A percentile compares a stretch with the other conserved stretches of the same genome.
Evolutionary conservation across 257 asterid genomes (phyloP).

Genomic region (Petunia secreta): DNA sequence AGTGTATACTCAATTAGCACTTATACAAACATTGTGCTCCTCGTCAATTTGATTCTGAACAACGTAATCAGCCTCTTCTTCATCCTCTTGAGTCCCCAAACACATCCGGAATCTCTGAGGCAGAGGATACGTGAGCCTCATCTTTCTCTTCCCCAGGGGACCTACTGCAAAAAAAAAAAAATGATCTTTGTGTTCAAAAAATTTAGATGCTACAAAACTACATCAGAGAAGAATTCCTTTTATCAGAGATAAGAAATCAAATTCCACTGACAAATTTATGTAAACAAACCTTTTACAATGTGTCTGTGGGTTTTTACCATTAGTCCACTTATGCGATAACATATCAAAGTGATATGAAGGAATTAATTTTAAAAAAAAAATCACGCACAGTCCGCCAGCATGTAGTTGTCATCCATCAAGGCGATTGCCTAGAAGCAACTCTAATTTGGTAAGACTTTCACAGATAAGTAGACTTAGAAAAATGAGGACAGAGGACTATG

Average conservation of each 20-base stretch:
- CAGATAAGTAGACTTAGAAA: not conserved
- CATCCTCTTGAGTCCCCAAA: constrained; percentile 89
- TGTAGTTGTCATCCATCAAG: not conserved
- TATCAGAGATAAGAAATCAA: not conserved
- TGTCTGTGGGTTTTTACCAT: not conserved
- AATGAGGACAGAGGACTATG: no score
- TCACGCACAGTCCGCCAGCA: not conserved
- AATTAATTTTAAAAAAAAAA: not conserved
- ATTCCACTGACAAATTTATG: constrained; percentile 8
- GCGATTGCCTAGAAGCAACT: not conserved
- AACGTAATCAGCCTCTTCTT: constrained; percentile 61
- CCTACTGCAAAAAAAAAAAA: constrained; percentile 45
- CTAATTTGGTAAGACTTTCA: not conserved
- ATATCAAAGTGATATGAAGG: constrained; percentile 7
- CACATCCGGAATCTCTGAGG: constrained; percentile 89
- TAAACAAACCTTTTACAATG: not conserved
- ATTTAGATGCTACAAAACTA: constrained; percentile 13
- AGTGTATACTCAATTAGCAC: constrained; percentile 24
- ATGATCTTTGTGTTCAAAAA: not conserved
- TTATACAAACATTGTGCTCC: constrained; percentile 52
- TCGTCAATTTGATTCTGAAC: constrained; percentile 59
- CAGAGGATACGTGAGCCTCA: constrained; percentile 62
- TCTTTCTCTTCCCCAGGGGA: constrained; percentile 67
- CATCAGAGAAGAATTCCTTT: constrained; percentile 6
- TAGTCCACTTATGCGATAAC: not conserved